Evolutionary conservation across 106 monocot species (phyloP), one percentile per base, ranked within the genome.

Genomic region (Apostasia shenzhenica): DNA sequence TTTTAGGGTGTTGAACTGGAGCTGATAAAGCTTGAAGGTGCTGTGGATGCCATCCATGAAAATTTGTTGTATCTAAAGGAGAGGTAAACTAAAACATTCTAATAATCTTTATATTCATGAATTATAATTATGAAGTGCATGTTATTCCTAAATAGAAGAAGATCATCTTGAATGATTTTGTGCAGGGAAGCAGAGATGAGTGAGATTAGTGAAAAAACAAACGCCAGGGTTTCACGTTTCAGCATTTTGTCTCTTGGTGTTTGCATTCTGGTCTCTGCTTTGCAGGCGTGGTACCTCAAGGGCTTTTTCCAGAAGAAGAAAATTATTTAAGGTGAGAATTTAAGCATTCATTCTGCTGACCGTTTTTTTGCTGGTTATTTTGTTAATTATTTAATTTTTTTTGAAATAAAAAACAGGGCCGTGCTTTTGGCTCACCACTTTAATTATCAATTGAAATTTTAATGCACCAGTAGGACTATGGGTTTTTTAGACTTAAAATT

Each of bases 141-240:
- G 26, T 26, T 26, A 26, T 26, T 26, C 26, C 26, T 26, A 26
- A 26, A 26, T 26, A 26, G 26, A 26, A 26, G 26, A 26, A 26
- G 26, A 26, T 26, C 26, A 26, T 26, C 26, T 26, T 0, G 26
- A 26, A 26, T 26, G 26, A 26, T 26, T 26, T 26, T 26, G 26
- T 26, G 26, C 80, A 85, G 85, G 70, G 85, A 85, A 72, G 71
- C 70, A 53, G 71, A 85, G 69, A 85, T 85, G 85, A 81, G 85
- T 61, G 57, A 48, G 9, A 57, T 78, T 11, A 85, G 78, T 42
- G 85, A 85, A 67, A 75, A 5, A 50, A 85, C 85, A 12, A 85
- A 85, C 60, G 48, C 50, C 26, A 74, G 81, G 66, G 81, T 85
- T 45, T 73, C 74, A 49, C 78, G 66, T 71, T 81, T 71, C 55